Conservation (phyloP, 305 asterid genomes). For the Withania somnifera region DNA sequence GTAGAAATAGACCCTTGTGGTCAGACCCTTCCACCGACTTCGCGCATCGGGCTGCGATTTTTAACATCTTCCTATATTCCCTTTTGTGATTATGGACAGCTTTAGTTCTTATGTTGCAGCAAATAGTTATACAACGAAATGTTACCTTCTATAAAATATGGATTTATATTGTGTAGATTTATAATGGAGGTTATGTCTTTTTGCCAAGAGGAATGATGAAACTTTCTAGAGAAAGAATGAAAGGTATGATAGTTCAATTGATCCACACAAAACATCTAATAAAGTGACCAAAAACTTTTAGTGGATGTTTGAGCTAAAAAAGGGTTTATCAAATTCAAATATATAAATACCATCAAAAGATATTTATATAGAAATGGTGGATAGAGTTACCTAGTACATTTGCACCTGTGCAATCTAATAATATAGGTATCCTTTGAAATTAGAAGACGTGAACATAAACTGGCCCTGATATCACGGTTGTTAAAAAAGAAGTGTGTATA, state of each 20-base stretch:
- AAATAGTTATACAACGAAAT: not conserved
- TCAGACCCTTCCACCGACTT: no score
- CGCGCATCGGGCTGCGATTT: no score
- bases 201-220: not conserved
- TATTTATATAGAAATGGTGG: not conserved
- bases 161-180: not conserved
- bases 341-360: not conserved
- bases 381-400: not conserved
- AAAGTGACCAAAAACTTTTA: not conserved
- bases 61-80: not conserved
- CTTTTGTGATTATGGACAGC: not conserved
- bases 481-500: no score
- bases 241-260: not conserved
- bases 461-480: no score
- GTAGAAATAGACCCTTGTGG: no score
- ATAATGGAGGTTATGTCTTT: not conserved
- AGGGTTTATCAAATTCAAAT: not conserved
- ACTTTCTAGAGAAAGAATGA: not conserved
- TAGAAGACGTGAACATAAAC: no score
- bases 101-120: not conserved
- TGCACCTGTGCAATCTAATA: no score
- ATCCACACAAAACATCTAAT: not conserved
- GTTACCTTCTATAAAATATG: not conserved
- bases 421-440: no score
- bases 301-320: not conserved